Evolutionary conservation across 139 green algal genomes (phyloP), one percentile per base, ranked within the genome.

Genomic region (Chlorella ohadii): DNA sequence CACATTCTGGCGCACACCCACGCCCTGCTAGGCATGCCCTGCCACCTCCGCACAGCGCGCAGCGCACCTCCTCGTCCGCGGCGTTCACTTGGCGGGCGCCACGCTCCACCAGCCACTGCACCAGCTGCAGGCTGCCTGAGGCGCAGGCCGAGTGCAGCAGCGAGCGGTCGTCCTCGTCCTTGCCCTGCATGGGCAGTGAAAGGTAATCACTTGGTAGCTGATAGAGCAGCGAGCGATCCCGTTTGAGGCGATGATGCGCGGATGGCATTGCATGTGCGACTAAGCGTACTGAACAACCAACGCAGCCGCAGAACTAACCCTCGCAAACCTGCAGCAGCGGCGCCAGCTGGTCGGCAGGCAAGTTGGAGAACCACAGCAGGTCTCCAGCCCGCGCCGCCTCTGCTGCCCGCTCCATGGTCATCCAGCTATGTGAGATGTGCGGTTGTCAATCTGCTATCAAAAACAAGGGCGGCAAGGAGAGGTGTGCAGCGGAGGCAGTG

Each of bases 121-220:
- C 68, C 7, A 94, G 81, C 33, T 89, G 67, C 25, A 85, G 33
- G 72, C 87, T 91, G 77, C 90, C 85, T 38, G 72, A 80, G 31
- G 82, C 82, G 4, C 73, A 83, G 56, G 91, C 89, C 55, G 87
- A 87, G 78, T 96, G 93, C 55, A 96, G 86, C 57, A 96, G 72
- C 4, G 87, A 88, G 66, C 93, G 88, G 15, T 88, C 87, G 65
- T 96, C 93, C 27, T 96, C 93, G 41, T 96, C 93, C 47, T 39
- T 75, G 5, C 79, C 87, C 1, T 44, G 51, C 23, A 51, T 6
- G 44, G 9, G 51, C 51, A 59, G 51, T 20, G 51, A 51, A 51
- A 16, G 44, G 44, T 51, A 51, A 51, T 51, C 44, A 51, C 7
- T 51, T 51, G 44, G n/a, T n/a, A n/a, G n/a, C n/a, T n/a, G n/a